Percentiles rank a stretch among this genome's conserved stretches.
Evolutionary conservation across 768 basidiomycete genomes (phyloP).

Genomic region (Mrakia hoshinonis): DNA sequence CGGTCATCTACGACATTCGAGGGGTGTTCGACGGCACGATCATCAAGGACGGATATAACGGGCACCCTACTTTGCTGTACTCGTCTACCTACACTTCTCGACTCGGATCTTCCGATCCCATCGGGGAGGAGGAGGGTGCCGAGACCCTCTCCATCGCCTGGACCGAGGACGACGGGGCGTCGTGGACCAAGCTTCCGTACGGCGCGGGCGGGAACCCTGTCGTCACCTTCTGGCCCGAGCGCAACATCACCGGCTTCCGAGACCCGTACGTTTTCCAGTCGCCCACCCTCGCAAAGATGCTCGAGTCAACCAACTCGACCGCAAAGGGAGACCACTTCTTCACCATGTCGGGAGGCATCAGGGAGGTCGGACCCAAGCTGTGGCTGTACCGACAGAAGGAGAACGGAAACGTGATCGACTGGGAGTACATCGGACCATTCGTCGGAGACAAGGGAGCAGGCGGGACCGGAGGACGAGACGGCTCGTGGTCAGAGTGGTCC

Average conservation of each 20-base stretch:
- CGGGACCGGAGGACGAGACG: neutral
- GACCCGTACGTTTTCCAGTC: slow-evolving; percentile 34
- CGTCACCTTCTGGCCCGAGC: slow-evolving; percentile 20
- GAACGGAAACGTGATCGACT: slow-evolving; percentile 28
- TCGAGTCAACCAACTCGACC: slow-evolving; percentile 2
- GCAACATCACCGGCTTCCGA: slow-evolving; percentile 32
- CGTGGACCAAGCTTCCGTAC: slow-evolving; percentile 31
- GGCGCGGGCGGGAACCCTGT: slow-evolving; percentile 28
- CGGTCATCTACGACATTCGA: slow-evolving; percentile 32
- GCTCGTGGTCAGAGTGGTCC: slow-evolving; percentile 29
- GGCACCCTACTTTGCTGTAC: slow-evolving; percentile 31
- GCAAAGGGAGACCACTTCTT: slow-evolving; percentile 28
- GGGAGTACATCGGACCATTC: slow-evolving; percentile 30
- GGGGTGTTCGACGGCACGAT: slow-evolving; percentile 33
- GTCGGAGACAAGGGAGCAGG: slow-evolving; percentile 1
- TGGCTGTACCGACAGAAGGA: slow-evolving; percentile 32
- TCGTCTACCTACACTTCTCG: slow-evolving; percentile 28
- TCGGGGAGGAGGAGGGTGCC: slow-evolving; percentile 26
- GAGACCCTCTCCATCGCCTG: slow-evolving; percentile 32
- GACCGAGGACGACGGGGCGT: slow-evolving; percentile 30
- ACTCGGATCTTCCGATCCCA: slow-evolving; percentile 27
- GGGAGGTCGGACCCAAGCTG: slow-evolving; percentile 29
- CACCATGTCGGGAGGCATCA: slow-evolving; percentile 32
- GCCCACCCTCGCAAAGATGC: slow-evolving; percentile 25
- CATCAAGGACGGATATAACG: slow-evolving; percentile 30